A percentile compares a stretch with the other conserved stretches of the same genome.
These are phyloP conservation scores for Penicillium sp. DNA, from an alignment of 2,329 filamentous ascomycete species.

Conservation along the genomic window DNA sequence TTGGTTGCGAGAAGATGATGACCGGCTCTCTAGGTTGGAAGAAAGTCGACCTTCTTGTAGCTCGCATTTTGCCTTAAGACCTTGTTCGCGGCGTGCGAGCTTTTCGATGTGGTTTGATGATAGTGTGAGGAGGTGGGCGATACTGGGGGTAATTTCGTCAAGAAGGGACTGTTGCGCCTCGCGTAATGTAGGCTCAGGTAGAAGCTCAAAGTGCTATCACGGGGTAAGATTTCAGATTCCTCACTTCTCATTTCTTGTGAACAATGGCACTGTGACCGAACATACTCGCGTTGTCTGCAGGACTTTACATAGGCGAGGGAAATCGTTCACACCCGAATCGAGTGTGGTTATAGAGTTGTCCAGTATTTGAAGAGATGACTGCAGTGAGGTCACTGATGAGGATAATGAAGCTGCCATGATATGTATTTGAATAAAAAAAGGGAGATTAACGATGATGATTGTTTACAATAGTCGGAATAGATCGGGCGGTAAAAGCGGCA, in stretches of 20 bases:
- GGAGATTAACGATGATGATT: constrained; percentile 15
- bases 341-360: constrained; percentile 64
- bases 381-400: constrained; percentile 60
- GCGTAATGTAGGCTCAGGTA: constrained; percentile 78
- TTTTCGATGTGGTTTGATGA: constrained; percentile 82
- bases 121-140: constrained; percentile 72
- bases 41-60: constrained; percentile 72
- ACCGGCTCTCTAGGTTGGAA: constrained; percentile 38
- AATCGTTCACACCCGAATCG: constrained; percentile 62
- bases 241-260: neutral
- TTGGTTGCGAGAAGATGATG: constrained; percentile 21
- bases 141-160: constrained; percentile 86
- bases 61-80: constrained; percentile 77
- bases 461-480: constrained; percentile 27
- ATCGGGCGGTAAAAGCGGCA: constrained; percentile 35
- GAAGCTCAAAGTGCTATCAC: constrained; percentile 81
- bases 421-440: neutral
- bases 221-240: neutral
- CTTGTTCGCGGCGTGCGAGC: constrained; percentile 77
- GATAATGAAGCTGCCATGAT: constrained; percentile 51
- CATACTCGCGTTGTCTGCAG: constrained; percentile 62
- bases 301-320: constrained; percentile 61
- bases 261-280: neutral
- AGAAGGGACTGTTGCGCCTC: constrained; percentile 80
- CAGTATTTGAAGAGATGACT: constrained; percentile 60